Evolutionary conservation across 1,284 basidiomycete genomes (phyloP).

Genomic region (Albatrellus sp.): DNA sequence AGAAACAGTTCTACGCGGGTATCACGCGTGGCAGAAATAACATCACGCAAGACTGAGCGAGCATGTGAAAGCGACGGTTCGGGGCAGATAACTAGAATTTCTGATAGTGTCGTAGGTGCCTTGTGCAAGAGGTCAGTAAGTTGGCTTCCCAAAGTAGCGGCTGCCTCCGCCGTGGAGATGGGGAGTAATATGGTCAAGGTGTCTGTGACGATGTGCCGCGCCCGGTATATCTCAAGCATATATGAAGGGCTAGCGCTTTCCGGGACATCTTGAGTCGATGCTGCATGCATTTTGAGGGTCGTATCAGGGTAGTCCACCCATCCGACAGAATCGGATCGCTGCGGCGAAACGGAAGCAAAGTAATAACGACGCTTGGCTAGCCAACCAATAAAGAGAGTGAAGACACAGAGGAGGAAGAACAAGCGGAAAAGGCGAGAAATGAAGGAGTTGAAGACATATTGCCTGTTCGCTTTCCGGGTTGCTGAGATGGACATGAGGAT

Average conservation of each 20-base stretch:
- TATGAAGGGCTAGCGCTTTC: neutral
- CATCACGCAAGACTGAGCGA: slow-evolving; percentile 23
- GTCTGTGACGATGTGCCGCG: neutral
- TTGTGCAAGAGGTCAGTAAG: slow-evolving; percentile 16
- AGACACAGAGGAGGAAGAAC: too few species aligned
- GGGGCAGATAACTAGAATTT: slow-evolving; percentile 39
- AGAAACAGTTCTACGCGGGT: slow-evolving; percentile 29
- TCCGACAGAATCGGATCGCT: too few species aligned
- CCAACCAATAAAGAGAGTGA: too few species aligned
- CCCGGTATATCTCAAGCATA: slow-evolving; percentile 1
- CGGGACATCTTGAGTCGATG: neutral
- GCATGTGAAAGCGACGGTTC: slow-evolving; percentile 22
- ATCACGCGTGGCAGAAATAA: slow-evolving; percentile 16
- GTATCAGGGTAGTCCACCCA: neutral
- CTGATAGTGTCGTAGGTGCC: slow-evolving; percentile 21
- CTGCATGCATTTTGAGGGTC: neutral
- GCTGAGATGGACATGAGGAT: too few species aligned
- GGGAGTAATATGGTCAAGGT: slow-evolving; percentile 40
- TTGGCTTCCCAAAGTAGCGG: too few species aligned
- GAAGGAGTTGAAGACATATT: too few species aligned
- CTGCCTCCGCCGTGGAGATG: slow-evolving; percentile 17
- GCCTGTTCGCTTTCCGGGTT: too few species aligned
- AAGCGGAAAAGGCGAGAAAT: too few species aligned
- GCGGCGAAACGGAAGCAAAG: too few species aligned
- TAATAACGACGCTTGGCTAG: too few species aligned